Evolutionary conservation across 2,329 filamentous ascomycete species (phyloP).

Genomic region (Aspergillus pseudoviridinutans): DNA sequence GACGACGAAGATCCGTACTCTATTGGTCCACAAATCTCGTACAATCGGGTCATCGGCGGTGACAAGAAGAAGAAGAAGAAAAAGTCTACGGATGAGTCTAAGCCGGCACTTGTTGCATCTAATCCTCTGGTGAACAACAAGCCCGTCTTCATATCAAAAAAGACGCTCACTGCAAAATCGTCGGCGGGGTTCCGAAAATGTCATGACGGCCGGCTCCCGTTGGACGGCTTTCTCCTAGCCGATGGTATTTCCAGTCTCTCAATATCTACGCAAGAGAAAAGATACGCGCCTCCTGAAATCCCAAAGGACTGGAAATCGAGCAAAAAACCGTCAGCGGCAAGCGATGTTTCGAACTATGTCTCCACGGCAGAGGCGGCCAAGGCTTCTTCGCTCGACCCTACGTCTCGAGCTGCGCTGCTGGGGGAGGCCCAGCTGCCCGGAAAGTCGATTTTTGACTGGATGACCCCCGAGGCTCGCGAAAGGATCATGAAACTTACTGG

Average conservation of each 20-base stretch:
- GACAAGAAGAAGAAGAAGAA: slow-evolving; percentile 76
- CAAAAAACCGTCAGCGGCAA: slow-evolving; percentile 41
- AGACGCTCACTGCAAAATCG: slow-evolving; percentile 42
- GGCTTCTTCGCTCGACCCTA: slow-evolving; percentile 69
- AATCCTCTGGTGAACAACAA: slow-evolving; percentile 64
- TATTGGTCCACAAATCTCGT: slow-evolving; percentile 84
- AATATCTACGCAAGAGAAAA: slow-evolving; percentile 43
- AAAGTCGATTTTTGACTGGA: slow-evolving; percentile 93
- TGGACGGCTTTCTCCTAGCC: slow-evolving; percentile 76
- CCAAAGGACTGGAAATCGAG: slow-evolving; percentile 66
- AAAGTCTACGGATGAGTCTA: slow-evolving; percentile 34
- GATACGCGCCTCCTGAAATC: slow-evolving; percentile 42
- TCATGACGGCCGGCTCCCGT: slow-evolving; percentile 73
- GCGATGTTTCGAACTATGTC: slow-evolving; percentile 45
- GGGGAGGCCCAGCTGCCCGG: slow-evolving; percentile 78
- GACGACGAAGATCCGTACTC: slow-evolving; percentile 95
- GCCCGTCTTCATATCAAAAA: slow-evolving; percentile 73
- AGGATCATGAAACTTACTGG: slow-evolving; percentile 73
- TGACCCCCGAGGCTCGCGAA: slow-evolving; percentile 73
- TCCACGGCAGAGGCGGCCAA: slow-evolving; percentile 77
- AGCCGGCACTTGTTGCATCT: slow-evolving; percentile 45
- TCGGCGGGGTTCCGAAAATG: slow-evolving; percentile 61
- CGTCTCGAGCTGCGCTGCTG: slow-evolving; percentile 70
- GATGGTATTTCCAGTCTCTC: slow-evolving; percentile 48
- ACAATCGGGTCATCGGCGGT: slow-evolving; percentile 74